Conservation (phyloP, 371 early-diverging fungal genomes). For the Fennellomyces sp. region DNA sequence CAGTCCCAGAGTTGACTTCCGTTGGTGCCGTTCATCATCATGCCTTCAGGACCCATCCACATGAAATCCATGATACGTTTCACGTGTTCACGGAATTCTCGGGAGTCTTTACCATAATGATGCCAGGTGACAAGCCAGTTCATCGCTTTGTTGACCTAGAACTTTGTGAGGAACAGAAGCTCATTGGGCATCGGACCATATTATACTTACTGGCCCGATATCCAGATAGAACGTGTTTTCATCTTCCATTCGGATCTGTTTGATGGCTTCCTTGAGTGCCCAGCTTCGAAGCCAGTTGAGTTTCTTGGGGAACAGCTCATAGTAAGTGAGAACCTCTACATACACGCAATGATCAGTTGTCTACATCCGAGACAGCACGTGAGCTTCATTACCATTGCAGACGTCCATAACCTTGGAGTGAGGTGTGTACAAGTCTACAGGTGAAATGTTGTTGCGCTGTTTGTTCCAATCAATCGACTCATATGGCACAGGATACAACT, state of each 20-base stretch:
- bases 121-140: slow-evolving; percentile 85
- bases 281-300: slow-evolving; percentile 62
- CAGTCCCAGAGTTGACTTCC: slow-evolving; percentile 98
- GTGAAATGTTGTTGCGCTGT: slow-evolving; percentile 82
- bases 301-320: slow-evolving; percentile 61
- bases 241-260: slow-evolving; percentile 88
- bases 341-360: neutral
- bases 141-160: slow-evolving; percentile 84
- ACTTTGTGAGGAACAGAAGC: neutral
- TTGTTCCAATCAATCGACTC: slow-evolving; percentile 81
- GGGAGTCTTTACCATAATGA: slow-evolving; percentile 88
- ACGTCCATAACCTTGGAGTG: slow-evolving; percentile 79
- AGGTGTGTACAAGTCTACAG: slow-evolving; percentile 86
- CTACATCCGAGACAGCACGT: neutral
- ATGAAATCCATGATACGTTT: slow-evolving; percentile 80
- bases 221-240: slow-evolving; percentile 88
- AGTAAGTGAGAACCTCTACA: slow-evolving; percentile 58
- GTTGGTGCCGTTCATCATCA: slow-evolving; percentile 98
- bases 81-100: slow-evolving; percentile 77
- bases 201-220: slow-evolving; percentile 79
- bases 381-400: slow-evolving; percentile 61
- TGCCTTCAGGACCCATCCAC: slow-evolving; percentile 90
- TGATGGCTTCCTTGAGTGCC: slow-evolving; percentile 76
- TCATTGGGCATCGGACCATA: neutral
- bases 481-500: slow-evolving; percentile 87